Evolutionary conservation across 2,329 filamentous ascomycete genomes (phyloP), one percentile per base, ranked within the genome.

Genomic region (Volutella citrinella): DNA sequence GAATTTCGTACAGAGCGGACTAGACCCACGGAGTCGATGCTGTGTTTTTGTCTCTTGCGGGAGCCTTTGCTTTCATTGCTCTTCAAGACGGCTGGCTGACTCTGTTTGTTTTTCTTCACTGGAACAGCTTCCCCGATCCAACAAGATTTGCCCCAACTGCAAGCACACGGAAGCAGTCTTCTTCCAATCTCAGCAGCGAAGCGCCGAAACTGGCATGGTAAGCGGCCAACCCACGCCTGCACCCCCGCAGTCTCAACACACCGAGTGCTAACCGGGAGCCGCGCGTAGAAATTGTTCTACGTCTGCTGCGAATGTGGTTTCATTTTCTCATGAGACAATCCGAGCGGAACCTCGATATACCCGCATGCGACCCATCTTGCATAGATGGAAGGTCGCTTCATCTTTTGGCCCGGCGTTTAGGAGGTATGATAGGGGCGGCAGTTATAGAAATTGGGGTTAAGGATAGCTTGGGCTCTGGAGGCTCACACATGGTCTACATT

Each of bases 171-270:
- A 97, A 67, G 89, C 90, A 27, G 94, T 98, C 40, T 98, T 95
- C 70, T 98, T 98, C 72, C 93, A 98, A 70, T 96, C 90, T 43
- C 93, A 98, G 62, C 90, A 97, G 70, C 85, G 93, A 65, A 95
- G 85, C 51, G 87, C 88, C 30, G 90, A 97, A 65, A 98, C 93
- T 27, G 93, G 93, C 69, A 98, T 98, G 93, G 93, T 97, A 66
- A 74, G 85, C 55, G 33, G 27, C 14, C 36, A 16, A 25, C 30
- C 19, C 25, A 17, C 36, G 10, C 16, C 15, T 23, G n/a, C n/a
- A n/a, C n/a, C n/a, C n/a, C n/a, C n/a, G n/a, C n/a, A n/a, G n/a
- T n/a, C n/a, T n/a, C n/a, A n/a, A n/a, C n/a, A n/a, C n/a, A n/a
- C n/a, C n/a, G n/a, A n/a, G n/a, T n/a, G n/a, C n/a, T n/a, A n/a